Conservation (phyloP, 2,329 filamentous ascomycete genomes). For the Furcasterigmium sp. region DNA sequence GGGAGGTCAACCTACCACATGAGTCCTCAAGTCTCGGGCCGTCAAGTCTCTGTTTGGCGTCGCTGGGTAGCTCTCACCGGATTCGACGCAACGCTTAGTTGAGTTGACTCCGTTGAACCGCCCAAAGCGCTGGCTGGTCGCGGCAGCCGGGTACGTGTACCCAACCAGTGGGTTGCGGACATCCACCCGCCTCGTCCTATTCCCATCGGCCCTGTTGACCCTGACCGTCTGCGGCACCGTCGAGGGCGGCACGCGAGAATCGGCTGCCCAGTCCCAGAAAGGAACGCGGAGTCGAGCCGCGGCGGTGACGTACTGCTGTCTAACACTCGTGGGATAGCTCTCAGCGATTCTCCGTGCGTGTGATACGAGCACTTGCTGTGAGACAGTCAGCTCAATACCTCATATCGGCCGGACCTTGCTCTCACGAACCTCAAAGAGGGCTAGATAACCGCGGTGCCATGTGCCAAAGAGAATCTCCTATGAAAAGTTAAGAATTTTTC, state of each 20-base stretch:
- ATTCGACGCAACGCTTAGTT: constrained; percentile 8
- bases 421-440: constrained; percentile 22
- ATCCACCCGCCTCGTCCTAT: constrained; percentile 17
- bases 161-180: constrained; percentile 48
- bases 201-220: constrained; percentile 34
- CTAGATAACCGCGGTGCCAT: constrained; percentile 14
- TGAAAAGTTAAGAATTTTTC: constrained; percentile 16
- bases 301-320: constrained; percentile 31
- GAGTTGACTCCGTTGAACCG: constrained; percentile 11
- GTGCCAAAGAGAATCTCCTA: constrained; percentile 22
- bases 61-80: constrained; percentile 26
- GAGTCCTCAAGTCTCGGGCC: constrained; percentile 28
- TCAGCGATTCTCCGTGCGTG: constrained; percentile 17
- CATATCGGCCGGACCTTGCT: constrained; percentile 6
- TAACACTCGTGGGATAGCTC: constrained; percentile 5
- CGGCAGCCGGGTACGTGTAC: constrained; percentile 41
- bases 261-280: constrained; percentile 50
- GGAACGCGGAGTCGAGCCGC: constrained; percentile 42
- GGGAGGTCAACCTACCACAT: constrained; percentile 28
- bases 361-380: constrained; percentile 18
- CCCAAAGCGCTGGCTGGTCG: constrained; percentile 31
- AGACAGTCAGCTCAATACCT: not conserved
- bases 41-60: constrained; percentile 29
- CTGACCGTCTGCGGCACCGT: constrained; percentile 26
- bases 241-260: constrained; percentile 36